These are phyloP conservation scores for Mortierella claussenii DNA, from an alignment of 192 early-diverging fungal genomes.

Conservation along the genomic window DNA sequence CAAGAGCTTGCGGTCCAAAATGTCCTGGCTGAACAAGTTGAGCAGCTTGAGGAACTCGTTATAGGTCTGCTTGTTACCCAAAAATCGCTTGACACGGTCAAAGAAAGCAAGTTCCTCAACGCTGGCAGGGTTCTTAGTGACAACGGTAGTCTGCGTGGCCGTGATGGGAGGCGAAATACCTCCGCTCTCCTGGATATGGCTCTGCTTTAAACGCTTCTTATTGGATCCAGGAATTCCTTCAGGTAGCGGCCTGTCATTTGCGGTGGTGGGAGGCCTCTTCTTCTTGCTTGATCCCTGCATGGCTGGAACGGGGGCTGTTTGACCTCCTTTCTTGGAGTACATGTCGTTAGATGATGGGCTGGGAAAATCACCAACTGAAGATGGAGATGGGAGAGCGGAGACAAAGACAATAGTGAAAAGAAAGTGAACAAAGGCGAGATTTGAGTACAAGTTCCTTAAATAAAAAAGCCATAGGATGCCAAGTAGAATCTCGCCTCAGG, in stretches of 20 bases:
- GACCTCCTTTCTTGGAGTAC: constrained; percentile 37
- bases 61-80: constrained; percentile 89
- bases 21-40: constrained; percentile 94
- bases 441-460: too few species aligned
- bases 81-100: constrained; percentile 87
- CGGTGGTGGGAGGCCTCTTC: constrained; percentile 28
- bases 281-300: constrained; percentile 41
- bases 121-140: constrained; percentile 53
- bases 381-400: neutral
- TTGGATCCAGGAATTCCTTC: constrained; percentile 34
- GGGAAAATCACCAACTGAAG: constrained; percentile 40
- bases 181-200: constrained; percentile 19
- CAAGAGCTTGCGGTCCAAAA: constrained; percentile 85
- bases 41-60: constrained; percentile 97
- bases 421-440: too few species aligned
- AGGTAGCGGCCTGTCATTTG: constrained; percentile 33
- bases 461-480: neutral
- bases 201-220: constrained; percentile 48
- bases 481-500: too few species aligned
- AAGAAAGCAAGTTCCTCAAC: constrained; percentile 94
- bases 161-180: constrained; percentile 46
- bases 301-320: constrained; percentile 2
- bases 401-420: neutral
- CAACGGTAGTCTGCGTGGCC: constrained; percentile 22
- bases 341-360: constrained; percentile 38